Evolutionary conservation across 495 filamentous ascomycete species (phyloP).

Genomic region (Hyaloscypha variabilis): DNA sequence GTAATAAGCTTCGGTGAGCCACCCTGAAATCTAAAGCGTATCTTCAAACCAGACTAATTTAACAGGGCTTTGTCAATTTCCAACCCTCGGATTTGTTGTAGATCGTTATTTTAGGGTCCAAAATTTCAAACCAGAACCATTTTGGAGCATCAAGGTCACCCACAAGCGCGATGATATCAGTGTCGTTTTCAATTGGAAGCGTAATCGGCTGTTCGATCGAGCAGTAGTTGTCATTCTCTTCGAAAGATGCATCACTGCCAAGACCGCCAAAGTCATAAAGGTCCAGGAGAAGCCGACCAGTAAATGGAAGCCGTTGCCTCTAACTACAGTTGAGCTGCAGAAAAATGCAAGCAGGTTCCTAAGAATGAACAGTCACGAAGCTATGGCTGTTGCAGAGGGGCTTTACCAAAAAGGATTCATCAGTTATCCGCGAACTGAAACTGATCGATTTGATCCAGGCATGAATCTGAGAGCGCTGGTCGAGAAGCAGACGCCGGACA

Average conservation of each 20-base stretch:
- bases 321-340: constrained; percentile 98
- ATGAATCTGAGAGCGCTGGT: constrained; percentile 84
- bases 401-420: constrained; percentile 95
- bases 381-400: constrained; percentile 88
- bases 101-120: constrained; percentile 91
- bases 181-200: constrained; percentile 83
- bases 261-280: constrained; percentile 75
- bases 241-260: constrained; percentile 81
- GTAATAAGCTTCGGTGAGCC: constrained; percentile 85
- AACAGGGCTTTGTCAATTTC: constrained; percentile 92
- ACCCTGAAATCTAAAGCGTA: neutral
- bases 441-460: constrained; percentile 89
- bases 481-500: constrained; percentile 78
- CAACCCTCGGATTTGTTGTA: constrained; percentile 94
- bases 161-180: constrained; percentile 75
- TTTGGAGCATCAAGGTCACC: constrained; percentile 90
- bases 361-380: constrained; percentile 78
- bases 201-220: constrained; percentile 85
- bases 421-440: constrained; percentile 96
- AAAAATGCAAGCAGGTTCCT: constrained; percentile 91
- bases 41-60: constrained; percentile 9
- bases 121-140: constrained; percentile 90
- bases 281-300: constrained; percentile 88
- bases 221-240: constrained; percentile 78
- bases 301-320: constrained; percentile 89